Conservation (phyloP, 345 rosid species). For the Rhizophora apiculata region DNA sequence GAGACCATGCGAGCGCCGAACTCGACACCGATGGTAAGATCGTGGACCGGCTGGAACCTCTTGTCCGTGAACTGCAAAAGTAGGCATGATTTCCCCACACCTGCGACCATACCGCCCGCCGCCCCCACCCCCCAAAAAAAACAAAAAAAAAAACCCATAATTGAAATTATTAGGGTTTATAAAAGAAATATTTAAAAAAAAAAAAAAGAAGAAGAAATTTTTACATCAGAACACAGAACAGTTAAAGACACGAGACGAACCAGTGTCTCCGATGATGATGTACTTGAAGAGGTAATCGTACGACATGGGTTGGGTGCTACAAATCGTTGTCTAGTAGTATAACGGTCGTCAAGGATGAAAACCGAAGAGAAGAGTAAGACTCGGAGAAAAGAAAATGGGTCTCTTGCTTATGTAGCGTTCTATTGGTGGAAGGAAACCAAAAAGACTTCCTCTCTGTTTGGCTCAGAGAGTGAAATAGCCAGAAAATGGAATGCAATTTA, state of each 20-base stretch:
- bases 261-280: slow-evolving; percentile 71
- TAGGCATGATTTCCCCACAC: slow-evolving; percentile 4
- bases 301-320: slow-evolving; percentile 33
- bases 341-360: no score
- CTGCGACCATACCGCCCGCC: background rate
- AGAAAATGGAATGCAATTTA: no score
- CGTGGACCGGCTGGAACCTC: slow-evolving; percentile 4
- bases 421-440: no score
- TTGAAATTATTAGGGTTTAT: no score
- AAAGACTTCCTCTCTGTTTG: background rate
- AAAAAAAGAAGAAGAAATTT: no score
- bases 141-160: no score
- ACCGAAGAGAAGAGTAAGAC: no score
- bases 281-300: slow-evolving; percentile 77
- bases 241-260: slow-evolving; percentile 10
- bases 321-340: no score
- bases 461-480: background rate
- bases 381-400: no score
- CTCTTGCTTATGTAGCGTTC: no score
- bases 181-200: background rate
- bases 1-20: slow-evolving; percentile 14
- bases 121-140: no score
- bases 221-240: no score
- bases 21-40: slow-evolving; percentile 16
- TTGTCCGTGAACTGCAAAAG: background rate